A percentile compares a stretch with the other conserved stretches of the same genome.
These are phyloP conservation scores for Botryotinia globosa DNA, from an alignment of 2,329 filamentous ascomycete species.

Conservation along the genomic window DNA sequence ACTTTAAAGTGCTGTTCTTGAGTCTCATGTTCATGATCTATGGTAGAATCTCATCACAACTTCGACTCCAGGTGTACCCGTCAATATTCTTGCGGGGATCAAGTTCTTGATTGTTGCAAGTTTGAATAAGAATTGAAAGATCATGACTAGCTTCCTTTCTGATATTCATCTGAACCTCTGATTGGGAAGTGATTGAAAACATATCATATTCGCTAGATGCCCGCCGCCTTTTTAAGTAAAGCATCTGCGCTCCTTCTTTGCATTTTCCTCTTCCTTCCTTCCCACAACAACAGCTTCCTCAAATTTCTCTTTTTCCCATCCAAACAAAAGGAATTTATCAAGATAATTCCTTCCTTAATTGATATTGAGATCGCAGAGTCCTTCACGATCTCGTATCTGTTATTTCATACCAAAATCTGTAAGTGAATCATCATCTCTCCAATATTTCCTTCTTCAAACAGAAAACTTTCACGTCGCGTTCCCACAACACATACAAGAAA, in stretches of 20 bases:
- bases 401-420: not conserved
- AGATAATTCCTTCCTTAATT: not conserved
- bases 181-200: not conserved
- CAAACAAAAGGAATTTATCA: not conserved
- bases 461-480: not conserved
- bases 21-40: not conserved
- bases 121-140: not conserved
- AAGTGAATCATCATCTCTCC: constrained; percentile 6
- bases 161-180: not conserved
- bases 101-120: not conserved
- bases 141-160: not conserved
- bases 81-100: not conserved
- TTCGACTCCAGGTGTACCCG: not conserved
- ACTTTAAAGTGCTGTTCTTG: not conserved
- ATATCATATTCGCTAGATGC: not conserved
- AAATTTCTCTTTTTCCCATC: not conserved
- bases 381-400: constrained; percentile 6
- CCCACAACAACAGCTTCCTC: not conserved
- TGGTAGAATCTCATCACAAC: not conserved
- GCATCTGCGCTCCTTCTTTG: not conserved
- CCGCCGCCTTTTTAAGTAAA: not conserved
- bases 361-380: constrained; percentile 8
- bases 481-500: not conserved
- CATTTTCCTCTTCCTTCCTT: not conserved
- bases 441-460: not conserved